Conservation (phyloP, 2,329 filamentous ascomycete species). For the Tolypocladium inflatum region DNA sequence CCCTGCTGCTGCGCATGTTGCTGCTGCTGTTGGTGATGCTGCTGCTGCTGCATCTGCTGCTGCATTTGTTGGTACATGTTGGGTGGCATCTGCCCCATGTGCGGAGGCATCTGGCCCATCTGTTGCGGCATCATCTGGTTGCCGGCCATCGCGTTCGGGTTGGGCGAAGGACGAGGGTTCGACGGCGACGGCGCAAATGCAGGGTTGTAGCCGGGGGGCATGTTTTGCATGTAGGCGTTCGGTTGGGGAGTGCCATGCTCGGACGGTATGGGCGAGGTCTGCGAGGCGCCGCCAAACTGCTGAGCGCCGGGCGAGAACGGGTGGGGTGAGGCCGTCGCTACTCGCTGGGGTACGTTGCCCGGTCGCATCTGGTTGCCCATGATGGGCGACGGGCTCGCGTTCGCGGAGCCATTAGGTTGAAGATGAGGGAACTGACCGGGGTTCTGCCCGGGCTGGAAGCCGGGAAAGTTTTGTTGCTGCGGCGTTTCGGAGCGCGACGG, state of each 20-base stretch:
- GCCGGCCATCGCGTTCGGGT: slow-evolving; percentile 40
- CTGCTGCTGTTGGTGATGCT: slow-evolving; percentile 49
- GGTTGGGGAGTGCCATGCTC: slow-evolving; percentile 72
- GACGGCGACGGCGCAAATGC: slow-evolving; percentile 49
- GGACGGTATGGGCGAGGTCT: slow-evolving; percentile 67
- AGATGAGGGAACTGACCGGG: slow-evolving; percentile 71
- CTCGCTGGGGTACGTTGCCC: slow-evolving; percentile 64
- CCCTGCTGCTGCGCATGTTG: slow-evolving; percentile 25
- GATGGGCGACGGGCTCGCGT: slow-evolving; percentile 86
- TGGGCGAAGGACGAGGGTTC: slow-evolving; percentile 45
- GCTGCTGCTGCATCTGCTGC: slow-evolving; percentile 39
- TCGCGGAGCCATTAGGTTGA: slow-evolving; percentile 68
- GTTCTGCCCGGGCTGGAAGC: slow-evolving; percentile 58
- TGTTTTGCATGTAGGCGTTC: slow-evolving; percentile 55
- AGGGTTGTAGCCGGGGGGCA: slow-evolving; percentile 48
- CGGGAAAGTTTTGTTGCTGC: slow-evolving; percentile 63
- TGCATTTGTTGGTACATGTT: slow-evolving; percentile 28
- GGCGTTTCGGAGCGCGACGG: slow-evolving; percentile 89
- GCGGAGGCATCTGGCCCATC: slow-evolving; percentile 35
- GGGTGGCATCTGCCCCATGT: slow-evolving; percentile 40
- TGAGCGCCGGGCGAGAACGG: slow-evolving; percentile 73
- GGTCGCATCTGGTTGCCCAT: slow-evolving; percentile 72
- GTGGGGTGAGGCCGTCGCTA: slow-evolving; percentile 87
- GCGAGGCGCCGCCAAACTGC: slow-evolving; percentile 53
- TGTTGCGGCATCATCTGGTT: slow-evolving; percentile 46